Evolutionary conservation across 805 yeast genomes (phyloP), one percentile per base, ranked within the genome.

Genomic region (Saitoella complicata): DNA sequence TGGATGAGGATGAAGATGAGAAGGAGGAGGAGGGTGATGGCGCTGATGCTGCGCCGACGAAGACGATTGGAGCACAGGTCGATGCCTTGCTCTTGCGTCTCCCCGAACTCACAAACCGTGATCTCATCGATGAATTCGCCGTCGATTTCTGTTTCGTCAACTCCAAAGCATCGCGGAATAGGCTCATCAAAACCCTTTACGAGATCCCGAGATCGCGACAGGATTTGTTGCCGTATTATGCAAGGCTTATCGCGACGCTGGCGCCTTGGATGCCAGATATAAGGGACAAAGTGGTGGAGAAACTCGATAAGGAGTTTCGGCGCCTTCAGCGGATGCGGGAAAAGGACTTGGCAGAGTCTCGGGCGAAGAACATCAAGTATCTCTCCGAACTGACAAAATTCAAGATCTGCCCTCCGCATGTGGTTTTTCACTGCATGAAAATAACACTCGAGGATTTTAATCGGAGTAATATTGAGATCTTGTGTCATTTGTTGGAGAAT

Each of bases 311-410:
- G 3, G 52, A 47, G 32, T 56, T 57, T 48, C 31, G 38, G 7
- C 48, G 48, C 31, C 44, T 58, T 8, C 50, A 53, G 33, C 40
- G 51, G 34, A 46, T 46, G 39, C 47, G 50, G 32, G 50, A 50
- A 12, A 43, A 48, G 5, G 41, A 42, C 8, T 21, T 45, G 6
- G 34, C 36, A 4, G 49, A 47, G 36, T 35, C 45, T 10, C 45
- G 60, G 21, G 21, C 51, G 9, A 48, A 50, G 31, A 50, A 70
- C 51, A 70, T 82, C 35, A 66, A 70, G 21, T 79, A 81, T 52
- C 76, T 82, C 51, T 65, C 76, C 41, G 95, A 87, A 55, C 64
- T 86, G 62, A 73, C 80, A 32, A 84, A 82, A 56, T 86, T 86
- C 58, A 75, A 72, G 51, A 59, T 85, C 48, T 66, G 85, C 10